Evolutionary conservation across 2,329 filamentous ascomycete genomes (phyloP), one percentile per base, ranked within the genome.

Genomic region (Cadophora sp.): DNA sequence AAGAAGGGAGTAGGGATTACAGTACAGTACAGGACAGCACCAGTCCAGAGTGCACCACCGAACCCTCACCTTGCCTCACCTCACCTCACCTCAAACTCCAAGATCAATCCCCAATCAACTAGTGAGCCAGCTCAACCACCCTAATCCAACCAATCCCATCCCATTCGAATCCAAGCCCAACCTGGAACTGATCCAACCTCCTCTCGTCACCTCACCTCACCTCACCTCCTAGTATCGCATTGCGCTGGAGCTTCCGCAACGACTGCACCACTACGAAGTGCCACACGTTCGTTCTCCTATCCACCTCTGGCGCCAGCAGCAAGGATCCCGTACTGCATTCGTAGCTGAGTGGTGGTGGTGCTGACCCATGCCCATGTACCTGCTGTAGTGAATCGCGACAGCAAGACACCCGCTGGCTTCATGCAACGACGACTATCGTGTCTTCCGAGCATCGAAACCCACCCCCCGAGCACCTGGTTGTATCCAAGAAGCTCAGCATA

Each of bases 341-440:
- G 51, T 50, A 55, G 59, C 53, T 62, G 66, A 64, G 65, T 56
- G 66, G 55, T 39, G 43, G 39, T 51, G 43, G 39, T 51, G 45
- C 43, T 41, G 11, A 22, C 20, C 27, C 51, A 43, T 39, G 43
- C 66, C 66, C 66, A 67, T 69, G 64, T 51, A n/a, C 45, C n/a
- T 48, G n/a, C 53, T 39, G 53, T 41, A n/a, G 36, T 55, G 50
- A 63, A 33, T 65, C 60, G 64, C 67, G 67, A 69, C 64, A 65
- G 56, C 63, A 59, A 65, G 51, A 62, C 48, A 62, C 41, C 67
- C 61, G 68, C 68, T 70, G 70, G 64, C 68, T 68, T 68, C 65
- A 71, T 71, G 70, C 72, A 68, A 66, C 70, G 50, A 56, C 66
- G 30, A 65, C 58, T 20, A 60, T 70, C 64, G 60, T 68, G 62